phyloP scores from a whole-genome alignment of 2,329 filamentous ascomycete genomes.

The Fusarium sambucinum region DNA sequence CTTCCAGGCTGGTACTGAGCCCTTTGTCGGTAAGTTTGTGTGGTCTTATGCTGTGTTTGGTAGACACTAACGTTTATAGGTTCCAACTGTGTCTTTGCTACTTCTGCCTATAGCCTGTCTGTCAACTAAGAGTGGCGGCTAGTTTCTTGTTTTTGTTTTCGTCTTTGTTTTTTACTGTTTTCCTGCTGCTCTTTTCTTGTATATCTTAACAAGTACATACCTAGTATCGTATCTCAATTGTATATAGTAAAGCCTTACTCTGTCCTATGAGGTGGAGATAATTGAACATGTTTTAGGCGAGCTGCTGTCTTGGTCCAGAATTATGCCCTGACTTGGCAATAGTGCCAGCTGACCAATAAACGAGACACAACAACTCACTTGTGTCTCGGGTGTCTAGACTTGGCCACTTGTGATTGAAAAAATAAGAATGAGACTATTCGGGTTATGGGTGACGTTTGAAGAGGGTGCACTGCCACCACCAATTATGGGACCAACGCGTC shows the following conservation, averaged over 20 bases:
- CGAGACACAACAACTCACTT: background rate
- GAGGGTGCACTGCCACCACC: slow-evolving; percentile 42
- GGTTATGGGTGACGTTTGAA: slow-evolving; percentile 30
- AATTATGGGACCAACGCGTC: slow-evolving; percentile 37
- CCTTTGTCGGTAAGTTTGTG: slow-evolving; percentile 60
- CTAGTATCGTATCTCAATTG: background rate
- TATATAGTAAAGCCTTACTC: background rate
- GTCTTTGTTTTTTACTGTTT: background rate
- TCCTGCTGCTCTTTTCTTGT: background rate
- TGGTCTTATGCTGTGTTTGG: background rate
- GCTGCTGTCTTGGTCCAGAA: background rate
- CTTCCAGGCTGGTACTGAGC: slow-evolving; percentile 63
- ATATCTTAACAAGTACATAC: background rate
- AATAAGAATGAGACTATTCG: background rate
- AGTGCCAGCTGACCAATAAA: background rate
- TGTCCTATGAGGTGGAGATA: background rate
- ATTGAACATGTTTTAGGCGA: background rate
- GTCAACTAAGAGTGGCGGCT: slow-evolving; percentile 20
- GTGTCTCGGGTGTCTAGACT: background rate
- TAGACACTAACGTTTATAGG: slow-evolving; percentile 16
- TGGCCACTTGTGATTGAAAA: background rate
- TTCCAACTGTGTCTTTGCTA: slow-evolving; percentile 37
- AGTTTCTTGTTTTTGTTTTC: background rate
- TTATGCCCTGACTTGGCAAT: background rate
- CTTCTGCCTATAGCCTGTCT: slow-evolving; percentile 32